Conservation (phyloP, 106 monocot species). For the Xerophyta viscosa region DNA sequence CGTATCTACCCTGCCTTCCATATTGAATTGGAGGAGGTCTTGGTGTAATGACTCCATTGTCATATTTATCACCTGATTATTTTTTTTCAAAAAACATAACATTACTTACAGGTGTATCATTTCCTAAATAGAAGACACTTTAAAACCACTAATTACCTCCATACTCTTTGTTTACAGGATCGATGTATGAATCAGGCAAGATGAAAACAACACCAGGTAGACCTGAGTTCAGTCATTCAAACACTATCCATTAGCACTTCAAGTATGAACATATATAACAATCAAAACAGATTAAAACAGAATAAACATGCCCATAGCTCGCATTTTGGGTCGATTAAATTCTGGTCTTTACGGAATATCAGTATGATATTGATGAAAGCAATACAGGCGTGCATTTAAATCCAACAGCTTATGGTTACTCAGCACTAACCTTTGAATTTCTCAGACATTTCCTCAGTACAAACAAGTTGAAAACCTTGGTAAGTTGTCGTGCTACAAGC, state of each 20-base stretch:
- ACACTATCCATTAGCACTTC: neutral
- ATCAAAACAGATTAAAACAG: neutral
- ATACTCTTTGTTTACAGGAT: constrained; percentile 95
- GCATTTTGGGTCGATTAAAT: neutral
- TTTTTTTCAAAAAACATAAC: neutral
- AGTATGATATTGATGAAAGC: neutral
- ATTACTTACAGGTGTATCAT: neutral
- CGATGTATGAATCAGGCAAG: constrained; percentile 93
- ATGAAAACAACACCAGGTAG: constrained; percentile 95
- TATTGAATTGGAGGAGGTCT: constrained; percentile 90
- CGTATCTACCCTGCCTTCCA: constrained; percentile 48
- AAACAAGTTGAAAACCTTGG: constrained; percentile 74
- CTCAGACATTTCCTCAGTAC: constrained; percentile 79
- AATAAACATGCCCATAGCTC: neutral
- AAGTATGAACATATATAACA: neutral
- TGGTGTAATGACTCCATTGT: constrained; percentile 87
- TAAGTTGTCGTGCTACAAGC: constrained; percentile 97
- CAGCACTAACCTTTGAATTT: constrained; percentile 63
- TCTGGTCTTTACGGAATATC: neutral
- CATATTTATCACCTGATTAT: constrained; percentile 97
- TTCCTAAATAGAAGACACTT: neutral
- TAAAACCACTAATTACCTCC: constrained; percentile 41
- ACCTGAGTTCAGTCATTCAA: constrained; percentile 30
- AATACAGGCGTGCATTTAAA: neutral
- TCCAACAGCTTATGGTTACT: neutral